phyloP scores from a whole-genome alignment of 192 early-diverging fungal genomes.

The Backusella parvicylindrica region DNA sequence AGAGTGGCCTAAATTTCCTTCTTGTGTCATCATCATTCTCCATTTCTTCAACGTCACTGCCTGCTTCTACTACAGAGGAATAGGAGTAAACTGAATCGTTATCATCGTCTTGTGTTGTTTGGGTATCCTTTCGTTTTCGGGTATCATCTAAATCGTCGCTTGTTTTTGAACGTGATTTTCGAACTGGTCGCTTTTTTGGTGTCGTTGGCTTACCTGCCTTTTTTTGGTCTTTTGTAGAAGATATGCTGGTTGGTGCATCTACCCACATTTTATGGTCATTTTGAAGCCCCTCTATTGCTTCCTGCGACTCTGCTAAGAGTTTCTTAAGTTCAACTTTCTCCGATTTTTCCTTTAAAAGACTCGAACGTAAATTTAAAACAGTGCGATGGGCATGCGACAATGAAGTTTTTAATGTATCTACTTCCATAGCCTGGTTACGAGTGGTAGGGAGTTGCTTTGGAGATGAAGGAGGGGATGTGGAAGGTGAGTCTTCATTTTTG shows the following conservation, averaged over 20 bases:
- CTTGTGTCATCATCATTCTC: background rate
- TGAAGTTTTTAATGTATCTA: conserved; percentile 36
- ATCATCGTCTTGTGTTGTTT: conserved; percentile 8
- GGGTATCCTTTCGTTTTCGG: background rate
- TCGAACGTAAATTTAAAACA: conserved; percentile 49
- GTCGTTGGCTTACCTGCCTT: background rate
- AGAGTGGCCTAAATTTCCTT: conserved; percentile 20
- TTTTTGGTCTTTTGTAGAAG: background rate
- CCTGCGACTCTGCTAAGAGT: conserved; percentile 51
- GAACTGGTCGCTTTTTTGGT: background rate
- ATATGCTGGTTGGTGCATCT: background rate
- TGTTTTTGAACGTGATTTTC: background rate
- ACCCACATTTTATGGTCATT: conserved; percentile 39
- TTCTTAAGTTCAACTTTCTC: conserved; percentile 55
- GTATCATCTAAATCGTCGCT: background rate
- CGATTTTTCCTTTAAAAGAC: conserved; percentile 49
- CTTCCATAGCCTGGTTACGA: conserved; percentile 30
- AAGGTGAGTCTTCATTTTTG: background rate
- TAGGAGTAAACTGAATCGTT: conserved; percentile 3
- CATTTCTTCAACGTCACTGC: conserved; percentile 16
- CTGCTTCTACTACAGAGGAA: conserved; percentile 4
- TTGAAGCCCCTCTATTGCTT: conserved; percentile 53
- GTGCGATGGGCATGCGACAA: conserved; percentile 46
- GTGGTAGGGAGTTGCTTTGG: conserved; percentile 17
- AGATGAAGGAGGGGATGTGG: conserved; percentile 25